phyloP scores from a whole-genome alignment of 805 yeast genomes.

The Nakazawaea sp. region DNA sequence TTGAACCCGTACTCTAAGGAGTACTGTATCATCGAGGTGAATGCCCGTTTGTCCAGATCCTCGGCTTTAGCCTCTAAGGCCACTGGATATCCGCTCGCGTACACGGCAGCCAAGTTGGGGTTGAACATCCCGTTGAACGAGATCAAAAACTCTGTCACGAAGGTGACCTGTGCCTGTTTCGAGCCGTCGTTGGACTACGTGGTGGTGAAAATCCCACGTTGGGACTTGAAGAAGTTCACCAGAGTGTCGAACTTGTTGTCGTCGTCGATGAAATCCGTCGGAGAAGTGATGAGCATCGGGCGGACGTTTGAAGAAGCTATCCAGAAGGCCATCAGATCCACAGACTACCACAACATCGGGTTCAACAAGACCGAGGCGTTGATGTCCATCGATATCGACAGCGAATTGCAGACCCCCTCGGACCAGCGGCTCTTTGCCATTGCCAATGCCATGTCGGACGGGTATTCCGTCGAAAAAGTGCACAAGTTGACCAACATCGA shows the following conservation, averaged over 20 bases:
- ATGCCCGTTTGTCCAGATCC: slow-evolving; percentile 95
- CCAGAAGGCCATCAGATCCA: slow-evolving; percentile 94
- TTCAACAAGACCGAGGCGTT: slow-evolving; percentile 80
- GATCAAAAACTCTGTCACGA: slow-evolving; percentile 88
- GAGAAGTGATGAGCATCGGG: slow-evolving; percentile 98
- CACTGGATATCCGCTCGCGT: slow-evolving; percentile 96
- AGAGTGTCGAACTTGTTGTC: slow-evolving; percentile 83
- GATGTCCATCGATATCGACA: slow-evolving; percentile 87
- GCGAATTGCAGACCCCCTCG: slow-evolving; percentile 93
- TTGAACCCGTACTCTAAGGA: slow-evolving; percentile 90
- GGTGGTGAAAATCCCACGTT: slow-evolving; percentile 96
- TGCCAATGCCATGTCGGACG: slow-evolving; percentile 87
- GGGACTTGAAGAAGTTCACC: slow-evolving; percentile 96
- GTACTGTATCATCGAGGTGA: slow-evolving; percentile 95
- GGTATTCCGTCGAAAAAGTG: slow-evolving; percentile 87
- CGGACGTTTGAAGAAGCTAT: slow-evolving; percentile 96
- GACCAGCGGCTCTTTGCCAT: slow-evolving; percentile 95
- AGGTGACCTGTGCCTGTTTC: slow-evolving; percentile 91
- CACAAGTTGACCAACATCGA: slow-evolving; percentile 90
- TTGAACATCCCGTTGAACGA: slow-evolving; percentile 87
- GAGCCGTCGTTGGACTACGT: slow-evolving; percentile 97
- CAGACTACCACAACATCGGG: slow-evolving; percentile 94
- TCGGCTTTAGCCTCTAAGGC: slow-evolving; percentile 99
- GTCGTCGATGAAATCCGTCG: slow-evolving; percentile 96
- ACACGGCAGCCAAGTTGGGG: slow-evolving; percentile 96